These are phyloP conservation scores for Talaromyces wortmannii DNA, from an alignment of 495 filamentous ascomycete genomes.

Conservation along the genomic window DNA sequence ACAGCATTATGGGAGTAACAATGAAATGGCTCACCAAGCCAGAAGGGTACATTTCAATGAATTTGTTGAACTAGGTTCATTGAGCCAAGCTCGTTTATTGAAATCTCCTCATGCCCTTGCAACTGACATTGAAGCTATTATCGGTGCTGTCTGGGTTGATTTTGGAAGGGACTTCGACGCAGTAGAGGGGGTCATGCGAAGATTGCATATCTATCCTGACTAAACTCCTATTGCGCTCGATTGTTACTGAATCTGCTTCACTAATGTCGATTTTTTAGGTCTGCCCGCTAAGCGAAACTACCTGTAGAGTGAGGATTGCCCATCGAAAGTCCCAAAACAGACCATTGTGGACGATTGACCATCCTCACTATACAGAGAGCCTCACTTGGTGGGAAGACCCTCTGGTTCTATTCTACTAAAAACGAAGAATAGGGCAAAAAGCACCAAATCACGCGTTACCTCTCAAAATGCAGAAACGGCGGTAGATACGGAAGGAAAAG, in stretches of 20 bases:
- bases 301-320: neutral
- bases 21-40: neutral
- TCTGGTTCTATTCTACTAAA: neutral
- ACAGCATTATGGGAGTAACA: neutral
- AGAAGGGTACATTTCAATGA: neutral
- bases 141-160: neutral
- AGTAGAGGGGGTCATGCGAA: neutral
- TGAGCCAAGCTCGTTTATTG: neutral
- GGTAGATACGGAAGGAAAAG: neutral
- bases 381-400: neutral
- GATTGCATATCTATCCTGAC: neutral
- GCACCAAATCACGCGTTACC: neutral
- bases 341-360: neutral
- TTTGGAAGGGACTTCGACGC: neutral
- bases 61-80: neutral
- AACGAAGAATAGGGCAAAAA: neutral
- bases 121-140: neutral
- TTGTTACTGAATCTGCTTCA: neutral
- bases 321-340: neutral
- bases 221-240: neutral
- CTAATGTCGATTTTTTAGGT: neutral
- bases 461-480: neutral
- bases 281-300: neutral
- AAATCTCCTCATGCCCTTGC: neutral
- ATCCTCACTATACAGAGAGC: neutral